Evolutionary conservation across 305 asterid species (phyloP).

Genomic region (Fraxinus albicans): DNA sequence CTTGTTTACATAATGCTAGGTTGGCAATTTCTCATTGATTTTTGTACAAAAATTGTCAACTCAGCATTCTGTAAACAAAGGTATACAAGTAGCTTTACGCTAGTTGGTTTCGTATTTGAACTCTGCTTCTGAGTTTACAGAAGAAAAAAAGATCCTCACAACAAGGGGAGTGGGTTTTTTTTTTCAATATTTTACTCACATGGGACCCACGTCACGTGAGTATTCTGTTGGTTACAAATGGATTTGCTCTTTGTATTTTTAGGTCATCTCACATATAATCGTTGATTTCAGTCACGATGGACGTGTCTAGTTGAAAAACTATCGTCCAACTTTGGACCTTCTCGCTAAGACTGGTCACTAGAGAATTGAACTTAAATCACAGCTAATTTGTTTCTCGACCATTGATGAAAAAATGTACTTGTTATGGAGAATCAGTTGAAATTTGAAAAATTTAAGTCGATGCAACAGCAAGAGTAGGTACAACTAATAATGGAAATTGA

Average conservation of each 20-base stretch:
- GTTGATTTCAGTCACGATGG: neutral
- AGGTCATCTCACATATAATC: neutral
- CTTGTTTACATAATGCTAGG: neutral
- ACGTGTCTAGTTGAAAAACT: neutral
- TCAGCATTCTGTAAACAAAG: neutral
- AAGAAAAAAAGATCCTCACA: too few species aligned
- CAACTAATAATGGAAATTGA: neutral
- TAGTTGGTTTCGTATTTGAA: neutral
- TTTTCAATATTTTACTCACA: too few species aligned
- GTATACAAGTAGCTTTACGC: neutral
- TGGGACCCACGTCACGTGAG: too few species aligned
- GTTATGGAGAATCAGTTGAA: neutral
- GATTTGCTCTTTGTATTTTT: neutral
- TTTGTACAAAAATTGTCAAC: neutral
- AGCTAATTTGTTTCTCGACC: neutral
- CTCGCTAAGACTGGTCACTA: neutral
- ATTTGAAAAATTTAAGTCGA: neutral
- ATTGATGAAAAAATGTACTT: neutral
- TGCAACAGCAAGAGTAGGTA: neutral
- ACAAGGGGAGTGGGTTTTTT: too few species aligned
- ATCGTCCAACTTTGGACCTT: neutral
- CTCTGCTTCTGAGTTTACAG: too few species aligned
- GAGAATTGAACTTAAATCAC: neutral
- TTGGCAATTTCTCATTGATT: neutral
- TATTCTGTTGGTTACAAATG: too few species aligned